Conservation (phyloP, 1,284 basidiomycete genomes). For the Sporisorium graminicola region DNA sequence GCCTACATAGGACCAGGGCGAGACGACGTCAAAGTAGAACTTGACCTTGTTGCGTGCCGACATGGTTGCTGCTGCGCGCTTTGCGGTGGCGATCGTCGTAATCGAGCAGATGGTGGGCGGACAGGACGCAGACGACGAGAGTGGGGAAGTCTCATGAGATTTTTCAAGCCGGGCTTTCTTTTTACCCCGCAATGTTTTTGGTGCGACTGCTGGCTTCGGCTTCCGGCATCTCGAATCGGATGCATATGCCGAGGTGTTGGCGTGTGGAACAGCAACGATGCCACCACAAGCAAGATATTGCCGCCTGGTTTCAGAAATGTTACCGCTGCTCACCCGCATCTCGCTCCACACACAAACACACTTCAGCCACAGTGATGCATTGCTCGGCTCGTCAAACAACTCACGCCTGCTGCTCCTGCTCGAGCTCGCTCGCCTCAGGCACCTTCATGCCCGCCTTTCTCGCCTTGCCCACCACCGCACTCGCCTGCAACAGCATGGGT, state of each 20-base stretch:
- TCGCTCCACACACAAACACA: not conserved
- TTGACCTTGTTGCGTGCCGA: slow-evolving; percentile 47
- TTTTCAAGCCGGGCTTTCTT: not conserved
- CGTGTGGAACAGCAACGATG: no score
- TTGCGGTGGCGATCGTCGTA: not conserved
- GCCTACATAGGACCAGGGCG: slow-evolving; percentile 65
- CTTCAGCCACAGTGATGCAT: not conserved
- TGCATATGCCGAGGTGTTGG: not conserved
- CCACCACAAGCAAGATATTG: no score
- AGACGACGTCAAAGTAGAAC: slow-evolving; percentile 65
- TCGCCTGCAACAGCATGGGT: slow-evolving; percentile 72
- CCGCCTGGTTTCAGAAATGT: not conserved
- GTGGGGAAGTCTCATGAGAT: no score
- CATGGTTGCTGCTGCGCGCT: not conserved
- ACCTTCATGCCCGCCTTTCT: slow-evolving; percentile 77
- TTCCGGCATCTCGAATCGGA: not conserved
- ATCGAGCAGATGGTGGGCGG: not conserved
- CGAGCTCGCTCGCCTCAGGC: slow-evolving; percentile 69
- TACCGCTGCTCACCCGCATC: not conserved
- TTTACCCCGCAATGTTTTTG: slow-evolving; percentile 26
- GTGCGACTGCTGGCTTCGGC: not conserved
- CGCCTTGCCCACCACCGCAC: slow-evolving; percentile 77
- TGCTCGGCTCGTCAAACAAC: no score
- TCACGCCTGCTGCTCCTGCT: slow-evolving; percentile 13
- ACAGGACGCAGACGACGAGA: no score